Conservation (phyloP, 495 filamentous ascomycete species). For the Articulospora tetracladia region DNA sequence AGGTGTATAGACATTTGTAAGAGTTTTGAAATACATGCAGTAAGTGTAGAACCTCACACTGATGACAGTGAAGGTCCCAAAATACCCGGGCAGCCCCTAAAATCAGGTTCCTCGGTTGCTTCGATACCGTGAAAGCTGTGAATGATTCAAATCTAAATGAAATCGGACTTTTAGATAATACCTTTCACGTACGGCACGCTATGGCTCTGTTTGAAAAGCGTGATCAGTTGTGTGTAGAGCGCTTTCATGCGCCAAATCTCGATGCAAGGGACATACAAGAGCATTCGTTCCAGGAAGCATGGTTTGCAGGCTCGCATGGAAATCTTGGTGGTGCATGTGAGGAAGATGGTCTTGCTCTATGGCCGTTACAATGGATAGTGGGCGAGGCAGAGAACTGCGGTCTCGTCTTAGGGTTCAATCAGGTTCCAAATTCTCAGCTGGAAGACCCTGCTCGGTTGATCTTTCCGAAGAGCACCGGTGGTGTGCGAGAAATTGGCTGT, state of each 20-base stretch:
- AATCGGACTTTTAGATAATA: not conserved
- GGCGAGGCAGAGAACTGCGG: not conserved
- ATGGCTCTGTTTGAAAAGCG: not conserved
- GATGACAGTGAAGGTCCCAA: too few relatives aligned
- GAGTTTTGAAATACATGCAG: too few relatives aligned
- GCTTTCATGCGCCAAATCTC: not conserved
- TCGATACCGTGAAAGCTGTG: too few relatives aligned
- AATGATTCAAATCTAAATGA: too few relatives aligned
- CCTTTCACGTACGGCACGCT: not conserved
- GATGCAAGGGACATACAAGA: not conserved
- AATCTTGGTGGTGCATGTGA: slow-evolving; percentile 5
- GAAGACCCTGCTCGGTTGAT: not conserved
- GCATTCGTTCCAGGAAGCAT: not conserved
- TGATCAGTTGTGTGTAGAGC: not conserved
- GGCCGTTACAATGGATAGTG: slow-evolving; percentile 4
- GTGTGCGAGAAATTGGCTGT: too few relatives aligned
- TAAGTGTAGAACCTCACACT: too few relatives aligned
- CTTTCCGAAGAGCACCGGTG: not conserved
- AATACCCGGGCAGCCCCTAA: too few relatives aligned
- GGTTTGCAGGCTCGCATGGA: slow-evolving; percentile 7
- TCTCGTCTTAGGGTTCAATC: slow-evolving; percentile 3
- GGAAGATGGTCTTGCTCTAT: slow-evolving; percentile 1
- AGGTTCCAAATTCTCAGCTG: not conserved
- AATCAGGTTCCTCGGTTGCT: too few relatives aligned
- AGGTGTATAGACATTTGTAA: too few relatives aligned